These are phyloP conservation scores for Exophiala viscosa DNA, from an alignment of 2,329 filamentous ascomycete genomes.

Conservation along the genomic window DNA sequence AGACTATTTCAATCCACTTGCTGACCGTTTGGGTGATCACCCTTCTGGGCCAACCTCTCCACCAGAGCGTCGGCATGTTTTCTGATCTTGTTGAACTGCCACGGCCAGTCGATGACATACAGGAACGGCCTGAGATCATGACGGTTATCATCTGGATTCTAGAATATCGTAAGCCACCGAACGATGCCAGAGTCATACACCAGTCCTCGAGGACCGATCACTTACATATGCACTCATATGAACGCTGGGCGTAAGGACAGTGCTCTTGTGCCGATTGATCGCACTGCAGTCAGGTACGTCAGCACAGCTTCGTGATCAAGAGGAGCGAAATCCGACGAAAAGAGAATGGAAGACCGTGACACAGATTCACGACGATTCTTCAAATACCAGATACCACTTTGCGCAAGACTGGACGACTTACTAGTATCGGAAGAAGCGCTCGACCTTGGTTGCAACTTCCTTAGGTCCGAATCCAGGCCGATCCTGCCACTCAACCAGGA, in stretches of 20 bases:
- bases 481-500: constrained; percentile 37
- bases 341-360: constrained; percentile 5
- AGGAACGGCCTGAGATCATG: constrained; percentile 57
- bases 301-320: constrained; percentile 37
- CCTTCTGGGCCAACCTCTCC: not conserved
- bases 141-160: constrained; percentile 56
- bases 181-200: not conserved
- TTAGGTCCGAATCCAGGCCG: constrained; percentile 25
- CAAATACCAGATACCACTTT: not conserved
- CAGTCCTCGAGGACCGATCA: not conserved
- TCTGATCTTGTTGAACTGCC: constrained; percentile 6
- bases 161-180: constrained; percentile 38
- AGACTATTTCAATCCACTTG: no score
- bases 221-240: constrained; percentile 40
- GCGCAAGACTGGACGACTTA: not conserved
- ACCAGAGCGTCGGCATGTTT: constrained; percentile 1
- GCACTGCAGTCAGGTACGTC: constrained; percentile 42
- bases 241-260: constrained; percentile 56
- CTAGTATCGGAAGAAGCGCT: constrained; percentile 38
- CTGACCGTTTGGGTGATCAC: no score
- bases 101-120: constrained; percentile 32
- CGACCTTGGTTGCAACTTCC: constrained; percentile 47
- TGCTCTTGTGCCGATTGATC: constrained; percentile 65
- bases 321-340: constrained; percentile 2
- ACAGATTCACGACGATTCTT: not conserved